Conservation (phyloP, 2,329 filamentous ascomycete species). For the Scedosporium minutisporum region DNA sequence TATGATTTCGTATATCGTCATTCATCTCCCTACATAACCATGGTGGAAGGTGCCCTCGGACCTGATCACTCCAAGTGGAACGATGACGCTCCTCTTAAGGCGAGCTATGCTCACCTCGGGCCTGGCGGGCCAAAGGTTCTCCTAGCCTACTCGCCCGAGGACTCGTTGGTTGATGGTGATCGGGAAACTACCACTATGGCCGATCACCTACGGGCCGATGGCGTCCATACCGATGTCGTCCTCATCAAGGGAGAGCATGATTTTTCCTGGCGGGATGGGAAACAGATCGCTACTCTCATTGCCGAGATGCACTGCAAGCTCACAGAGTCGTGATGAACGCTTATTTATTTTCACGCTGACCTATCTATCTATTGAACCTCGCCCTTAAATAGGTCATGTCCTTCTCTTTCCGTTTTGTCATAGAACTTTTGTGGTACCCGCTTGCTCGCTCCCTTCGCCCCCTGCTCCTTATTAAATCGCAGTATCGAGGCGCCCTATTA, state of each 20-base stretch:
- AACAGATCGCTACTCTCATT: conserved; percentile 26
- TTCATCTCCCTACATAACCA: conserved; percentile 40
- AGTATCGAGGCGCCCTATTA: too few relatives aligned
- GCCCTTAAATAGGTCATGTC: too few relatives aligned
- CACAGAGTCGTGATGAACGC: conserved; percentile 47
- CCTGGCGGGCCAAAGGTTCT: conserved; percentile 21
- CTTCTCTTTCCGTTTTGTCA: too few relatives aligned
- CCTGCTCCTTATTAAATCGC: too few relatives aligned
- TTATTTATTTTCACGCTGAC: not conserved
- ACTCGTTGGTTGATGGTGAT: conserved; percentile 39
- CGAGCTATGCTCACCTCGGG: conserved; percentile 32
- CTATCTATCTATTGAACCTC: too few relatives aligned
- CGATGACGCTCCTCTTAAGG: conserved; percentile 41
- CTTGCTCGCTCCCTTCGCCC: too few relatives aligned
- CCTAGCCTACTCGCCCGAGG: conserved; percentile 35
- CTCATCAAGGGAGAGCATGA: conserved; percentile 50
- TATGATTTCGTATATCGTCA: conserved; percentile 39
- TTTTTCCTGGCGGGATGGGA: conserved; percentile 51
- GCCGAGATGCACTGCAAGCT: conserved; percentile 44
- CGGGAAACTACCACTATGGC: conserved; percentile 51
- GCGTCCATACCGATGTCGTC: conserved; percentile 20
- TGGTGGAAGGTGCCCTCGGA: conserved; percentile 55
- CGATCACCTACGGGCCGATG: conserved; percentile 29
- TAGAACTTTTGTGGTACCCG: too few relatives aligned
- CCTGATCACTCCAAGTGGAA: conserved; percentile 39